Evolutionary conservation across 257 asterid species (phyloP).

Genomic region (Sherardia arvensis): DNA sequence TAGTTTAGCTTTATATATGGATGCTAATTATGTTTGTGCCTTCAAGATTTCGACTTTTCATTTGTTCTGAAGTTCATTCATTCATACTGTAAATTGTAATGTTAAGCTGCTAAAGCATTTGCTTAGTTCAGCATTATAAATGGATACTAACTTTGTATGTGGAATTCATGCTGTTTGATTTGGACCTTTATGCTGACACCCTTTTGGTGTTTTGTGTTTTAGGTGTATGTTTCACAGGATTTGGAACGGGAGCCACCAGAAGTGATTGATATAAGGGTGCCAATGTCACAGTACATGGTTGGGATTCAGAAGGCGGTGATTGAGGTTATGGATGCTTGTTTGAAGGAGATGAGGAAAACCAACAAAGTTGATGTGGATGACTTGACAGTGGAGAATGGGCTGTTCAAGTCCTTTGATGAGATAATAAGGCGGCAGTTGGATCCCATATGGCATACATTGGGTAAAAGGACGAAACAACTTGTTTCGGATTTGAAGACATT

Average conservation of each 20-base stretch:
- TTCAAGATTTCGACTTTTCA: too few relatives aligned
- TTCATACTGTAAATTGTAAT: background rate
- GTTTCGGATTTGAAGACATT: slow-evolving; percentile 94
- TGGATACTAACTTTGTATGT: background rate
- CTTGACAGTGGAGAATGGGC: slow-evolving; percentile 87
- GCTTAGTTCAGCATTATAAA: background rate
- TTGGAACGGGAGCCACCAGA: slow-evolving; percentile 90
- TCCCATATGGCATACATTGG: slow-evolving; percentile 97
- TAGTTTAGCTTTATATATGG: background rate
- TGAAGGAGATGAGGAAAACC: slow-evolving; percentile 94
- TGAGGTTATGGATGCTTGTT: slow-evolving; percentile 94
- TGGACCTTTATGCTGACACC: background rate
- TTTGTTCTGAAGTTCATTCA: background rate
- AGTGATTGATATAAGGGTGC: slow-evolving; percentile 86
- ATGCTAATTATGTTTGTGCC: too few relatives aligned
- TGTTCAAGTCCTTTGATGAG: slow-evolving; percentile 98
- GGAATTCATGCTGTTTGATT: background rate
- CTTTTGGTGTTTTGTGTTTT: slow-evolving; percentile 10
- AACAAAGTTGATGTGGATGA: slow-evolving; percentile 96
- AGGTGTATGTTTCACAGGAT: slow-evolving; percentile 93
- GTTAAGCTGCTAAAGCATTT: background rate
- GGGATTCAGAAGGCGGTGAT: slow-evolving; percentile 86
- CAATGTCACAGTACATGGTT: slow-evolving; percentile 77
- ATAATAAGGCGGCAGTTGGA: slow-evolving; percentile 84
- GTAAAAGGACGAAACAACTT: slow-evolving; percentile 89